A percentile compares a stretch with the other conserved stretches of the same genome.
These are phyloP conservation scores for Simplicillium aogashimaense DNA, from an alignment of 2,329 filamentous ascomycete species.

Conservation along the genomic window DNA sequence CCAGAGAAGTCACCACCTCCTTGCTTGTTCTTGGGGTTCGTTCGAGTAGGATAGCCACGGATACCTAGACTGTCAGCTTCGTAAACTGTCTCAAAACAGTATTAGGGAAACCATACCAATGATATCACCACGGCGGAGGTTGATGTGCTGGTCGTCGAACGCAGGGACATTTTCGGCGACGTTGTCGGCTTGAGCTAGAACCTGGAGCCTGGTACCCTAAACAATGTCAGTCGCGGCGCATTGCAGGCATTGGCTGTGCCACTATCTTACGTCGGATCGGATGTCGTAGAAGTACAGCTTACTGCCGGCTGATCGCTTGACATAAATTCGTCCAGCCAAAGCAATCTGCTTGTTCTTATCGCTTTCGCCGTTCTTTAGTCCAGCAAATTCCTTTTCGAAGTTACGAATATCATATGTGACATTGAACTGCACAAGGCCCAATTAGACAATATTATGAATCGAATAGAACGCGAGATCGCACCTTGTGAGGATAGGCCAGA, in stretches of 20 bases:
- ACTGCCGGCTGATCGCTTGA: constrained; percentile 68
- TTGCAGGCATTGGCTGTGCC: neutral
- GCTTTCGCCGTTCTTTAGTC: constrained; percentile 81
- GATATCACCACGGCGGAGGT: constrained; percentile 83
- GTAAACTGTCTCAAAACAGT: neutral
- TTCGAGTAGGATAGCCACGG: constrained; percentile 38
- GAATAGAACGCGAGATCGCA: constrained; percentile 6
- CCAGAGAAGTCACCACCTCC: constrained; percentile 57
- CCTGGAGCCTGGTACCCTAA: constrained; percentile 62
- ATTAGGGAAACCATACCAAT: constrained; percentile 53
- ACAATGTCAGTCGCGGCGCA: neutral
- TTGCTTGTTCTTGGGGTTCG: constrained; percentile 80
- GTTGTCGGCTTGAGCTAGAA: constrained; percentile 84
- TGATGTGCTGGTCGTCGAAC: constrained; percentile 84
- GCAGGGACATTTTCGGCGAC: constrained; percentile 52
- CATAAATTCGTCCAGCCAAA: constrained; percentile 81
- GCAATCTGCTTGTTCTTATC: constrained; percentile 65
- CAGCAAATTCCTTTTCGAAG: constrained; percentile 67
- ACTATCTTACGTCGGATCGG: constrained; percentile 21
- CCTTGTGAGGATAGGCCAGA: constrained; percentile 71
- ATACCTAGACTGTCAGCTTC: constrained; percentile 17
- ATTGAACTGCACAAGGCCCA: constrained; percentile 47
- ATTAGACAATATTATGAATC: too few relatives aligned
- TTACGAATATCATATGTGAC: constrained; percentile 73
- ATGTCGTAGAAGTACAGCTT: constrained; percentile 87